Evolutionary conservation across 2,329 filamentous ascomycete species (phyloP).

Genomic region (Amphichorda felina): DNA sequence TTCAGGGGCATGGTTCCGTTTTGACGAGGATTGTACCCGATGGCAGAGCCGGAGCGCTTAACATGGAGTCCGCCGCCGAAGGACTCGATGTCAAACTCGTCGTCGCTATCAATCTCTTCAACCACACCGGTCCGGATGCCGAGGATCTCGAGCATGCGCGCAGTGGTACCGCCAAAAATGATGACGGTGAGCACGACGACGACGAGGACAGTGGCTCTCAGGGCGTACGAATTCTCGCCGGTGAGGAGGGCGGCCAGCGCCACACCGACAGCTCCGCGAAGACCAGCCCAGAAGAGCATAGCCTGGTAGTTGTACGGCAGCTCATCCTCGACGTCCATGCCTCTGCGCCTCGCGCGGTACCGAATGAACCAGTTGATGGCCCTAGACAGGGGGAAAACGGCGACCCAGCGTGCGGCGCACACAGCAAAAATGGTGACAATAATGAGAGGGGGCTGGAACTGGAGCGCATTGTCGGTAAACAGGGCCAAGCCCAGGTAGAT

Average conservation of each 20-base stretch:
- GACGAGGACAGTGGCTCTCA: slow-evolving; percentile 91
- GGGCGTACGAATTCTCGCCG: slow-evolving; percentile 67
- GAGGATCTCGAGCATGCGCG: slow-evolving; percentile 93
- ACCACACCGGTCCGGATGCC: slow-evolving; percentile 95
- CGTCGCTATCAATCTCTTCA: slow-evolving; percentile 93
- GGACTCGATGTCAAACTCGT: slow-evolving; percentile 92
- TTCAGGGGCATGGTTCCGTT: slow-evolving; percentile 44
- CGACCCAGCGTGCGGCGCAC: slow-evolving; percentile 82
- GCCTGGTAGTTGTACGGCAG: slow-evolving; percentile 90
- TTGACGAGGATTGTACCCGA: slow-evolving; percentile 64
- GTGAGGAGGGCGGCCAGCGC: slow-evolving; percentile 81
- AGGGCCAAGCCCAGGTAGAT: slow-evolving; percentile 93
- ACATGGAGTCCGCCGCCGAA: slow-evolving; percentile 63
- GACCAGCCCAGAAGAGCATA: slow-evolving; percentile 99
- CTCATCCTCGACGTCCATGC: slow-evolving; percentile 68
- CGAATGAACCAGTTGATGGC: slow-evolving; percentile 88
- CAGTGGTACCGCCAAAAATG: slow-evolving; percentile 95
- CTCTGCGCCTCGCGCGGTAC: slow-evolving; percentile 68
- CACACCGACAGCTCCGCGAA: slow-evolving; percentile 91
- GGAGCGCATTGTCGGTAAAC: slow-evolving; percentile 79
- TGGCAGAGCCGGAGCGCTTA: slow-evolving; percentile 64
- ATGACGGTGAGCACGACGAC: slow-evolving; percentile 97
- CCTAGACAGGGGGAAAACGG: slow-evolving; percentile 84
- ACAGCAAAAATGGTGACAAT: slow-evolving; percentile 87
- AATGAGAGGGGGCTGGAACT: slow-evolving; percentile 92